Base-by-base conservation (phyloP, 768 basidiomycete genomes). In the Russula sp. region DNA sequence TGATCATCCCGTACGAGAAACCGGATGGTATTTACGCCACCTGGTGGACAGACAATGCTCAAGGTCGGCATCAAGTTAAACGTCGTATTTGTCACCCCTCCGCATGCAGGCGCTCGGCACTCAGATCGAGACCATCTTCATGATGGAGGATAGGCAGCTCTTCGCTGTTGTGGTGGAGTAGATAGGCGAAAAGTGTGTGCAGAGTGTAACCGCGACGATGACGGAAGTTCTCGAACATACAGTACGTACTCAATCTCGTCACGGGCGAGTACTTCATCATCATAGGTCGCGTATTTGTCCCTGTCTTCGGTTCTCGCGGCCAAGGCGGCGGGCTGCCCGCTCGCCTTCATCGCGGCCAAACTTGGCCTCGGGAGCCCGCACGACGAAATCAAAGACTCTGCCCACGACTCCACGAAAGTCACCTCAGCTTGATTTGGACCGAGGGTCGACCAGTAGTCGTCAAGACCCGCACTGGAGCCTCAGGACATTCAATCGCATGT, bases 391-490 rank as follows among this genome's bases (percentile, higher is more conserved):
- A 92, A 89, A 77, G 98, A 98, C 78, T 88, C 89, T 0, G n/a
- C 96, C 98, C n/a, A n/a, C n/a, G n/a, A n/a, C n/a, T n/a, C n/a
- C 61, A 98, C 96, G 58, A 96, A 95, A 75, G 89, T 92, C 61
- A 98, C 96, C 3, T 89, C 87, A 38, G 97, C 97, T 2, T 99
- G 97, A 79, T 99, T 99, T 75, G 96, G 98, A 77, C 97, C 97
- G 8, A 92, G 89, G 16, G 38, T 7, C 78, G 97, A 98, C 75
- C 98, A 73, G 85, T 89, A 62, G 94, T 98, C 51, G 95, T 98
- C 73, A 98, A 99, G 80, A 97, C 98, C 96, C 96, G 61, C 89
- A 95, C 68, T 98, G 96, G 96, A 96, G 98, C 77, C 79, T 98
- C 73, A 95, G 95, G 77, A 99, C 98, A 82, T 98, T 98, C 79